Base-by-base conservation (phyloP, 2,329 filamentous ascomycete species). In the Neoscytalidium dimidiatum region DNA sequence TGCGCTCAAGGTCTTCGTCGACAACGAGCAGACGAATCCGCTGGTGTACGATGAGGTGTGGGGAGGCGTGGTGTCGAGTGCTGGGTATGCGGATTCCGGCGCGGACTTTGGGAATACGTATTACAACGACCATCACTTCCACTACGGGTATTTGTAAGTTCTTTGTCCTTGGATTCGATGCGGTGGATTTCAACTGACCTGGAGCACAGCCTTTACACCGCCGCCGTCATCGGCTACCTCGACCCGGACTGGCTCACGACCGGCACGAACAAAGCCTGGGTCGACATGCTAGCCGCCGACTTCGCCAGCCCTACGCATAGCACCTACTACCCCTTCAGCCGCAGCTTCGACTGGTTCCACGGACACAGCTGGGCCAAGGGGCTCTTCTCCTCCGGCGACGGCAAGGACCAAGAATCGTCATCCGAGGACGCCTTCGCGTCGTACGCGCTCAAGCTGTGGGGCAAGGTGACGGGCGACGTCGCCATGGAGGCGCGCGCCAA, bases 401-500 rank as follows among this genome's bases (percentile, higher is more conserved):
- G 92, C 70, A 94, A 94, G 79, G 89, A 95, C 77, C 88, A 95
- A 79, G 95, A 99, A 75, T 96, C 92, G 14, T 92, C 91, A 51
- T 96, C 92, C 0, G 95, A 99, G 57, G 57, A 98, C 78, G 87
- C 89, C 66, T 94, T 97, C 87, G 90, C 91, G 64, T 88, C 89
- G 1, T 97, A 96, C 76, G 92, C 90, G 0, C 79, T 97, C 73
- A 97, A 97, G 82, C 92, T 98, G 89, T 98, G 95, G 95, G 95
- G 94, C 3, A 84, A 83, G 28, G 89, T 91, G 6, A 88, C 84
- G 66, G 88, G 89, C 29, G 90, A 98, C 78, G 77, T 81, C 3
- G 89, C 90, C 71, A 89, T 97, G 85, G 92, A 94, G 74, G 90
- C 90, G 31, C 85, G 92, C 68, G 57, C 91, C 9, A 94, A 95